Evolutionary conservation across 2,329 filamentous ascomycete species (phyloP), one percentile per base, ranked within the genome.

Genomic region (Aspergillus floridensis): DNA sequence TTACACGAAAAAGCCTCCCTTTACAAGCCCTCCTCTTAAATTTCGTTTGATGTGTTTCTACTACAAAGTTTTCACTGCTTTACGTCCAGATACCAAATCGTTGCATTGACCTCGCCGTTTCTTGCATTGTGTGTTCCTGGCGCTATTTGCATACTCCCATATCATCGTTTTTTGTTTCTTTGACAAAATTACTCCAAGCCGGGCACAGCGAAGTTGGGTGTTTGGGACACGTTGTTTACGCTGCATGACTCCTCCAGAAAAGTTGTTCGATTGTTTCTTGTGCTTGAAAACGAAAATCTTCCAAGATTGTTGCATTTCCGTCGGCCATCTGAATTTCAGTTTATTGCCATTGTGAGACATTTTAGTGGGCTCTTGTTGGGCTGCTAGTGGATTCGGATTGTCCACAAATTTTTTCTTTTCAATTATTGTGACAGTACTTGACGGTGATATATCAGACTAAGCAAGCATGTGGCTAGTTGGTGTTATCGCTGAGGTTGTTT

Each of bases 1-100:
- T 32, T 88, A 56, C 54, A 35, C n/a, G 50, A 54, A 41, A 59
- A 32, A 49, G 24, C 11, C 21, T 12, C 29, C 4, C 24, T 4
- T 3, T 38, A 12, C 1, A 7, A 32, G 2, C 31, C 2, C 14
- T n/a, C 14, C 8, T 21, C 11, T 44, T 51, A 35, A 8, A 24
- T 50, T 53, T n/a, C n/a, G 50, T 32, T 51, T 52, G 3, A 5
- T 50, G 32, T 35, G n/a, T 29, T 44, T 24, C 14, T 57, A 24
- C 14, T 21, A 5, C 38, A 10, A 44, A 29, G 26, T 44, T 44
- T 7, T 7, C 3, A 1, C 19, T 19, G 14, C 6, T n/a, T 44
- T 44, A 5, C 16, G 16, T 3, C 14, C 38, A 19, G 38, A 44
- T 44, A 44, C 38, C 38, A 44, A 44, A 44, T 44, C 19, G 38